Base-by-base conservation (phyloP, 441 rosid genomes). In the Omphalea diandra region DNA sequence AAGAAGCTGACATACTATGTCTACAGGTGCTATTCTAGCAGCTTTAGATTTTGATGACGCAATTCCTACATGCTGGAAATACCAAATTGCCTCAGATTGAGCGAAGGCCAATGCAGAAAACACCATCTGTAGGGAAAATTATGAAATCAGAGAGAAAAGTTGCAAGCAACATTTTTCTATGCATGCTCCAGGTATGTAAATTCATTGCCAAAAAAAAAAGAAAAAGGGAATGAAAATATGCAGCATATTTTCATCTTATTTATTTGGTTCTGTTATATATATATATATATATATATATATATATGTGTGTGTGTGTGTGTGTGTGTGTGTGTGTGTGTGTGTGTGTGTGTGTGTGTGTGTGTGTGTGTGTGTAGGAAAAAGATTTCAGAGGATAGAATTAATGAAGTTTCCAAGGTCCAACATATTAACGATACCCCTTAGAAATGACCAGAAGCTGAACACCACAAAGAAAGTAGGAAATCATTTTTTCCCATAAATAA, bases 51-150 rank as follows among this genome's bases (percentile, higher is more conserved):
- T 91, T 63, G 98, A 86, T 56, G 98, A 85, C 73, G 90, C 93
- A 76, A 96, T 81, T 79, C 98, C 99, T 56, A 87, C 93, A 71
- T 93, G 98, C 69, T 94, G 98, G 77, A 96, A 94, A 77, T 90
- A 94, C 99, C 99, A 93, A 71, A 90, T 82, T 77, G 91, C 92
- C 91, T 94, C 99, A 77, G 86, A 91, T 71, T 96, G 98, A 80
- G 93, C 96, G 83, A 96, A 81, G 54, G 98, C 96, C 88, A 96
- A 80, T 46, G 99, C 91, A 80, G 99, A 94, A 82, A 96, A 94
- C 70, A 94, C 91, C 99, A 96, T 96, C 99, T 91, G 84, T 57
- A 73, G 54, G 73, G 69, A 81, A 69, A 38, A 80, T 20, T 59
- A 73, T 38, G 66, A 71, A 22, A 52, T 57, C 49, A 75, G 47